phyloP scores from a whole-genome alignment of 495 filamentous ascomycete species.

The Neurospora africana region DNA sequence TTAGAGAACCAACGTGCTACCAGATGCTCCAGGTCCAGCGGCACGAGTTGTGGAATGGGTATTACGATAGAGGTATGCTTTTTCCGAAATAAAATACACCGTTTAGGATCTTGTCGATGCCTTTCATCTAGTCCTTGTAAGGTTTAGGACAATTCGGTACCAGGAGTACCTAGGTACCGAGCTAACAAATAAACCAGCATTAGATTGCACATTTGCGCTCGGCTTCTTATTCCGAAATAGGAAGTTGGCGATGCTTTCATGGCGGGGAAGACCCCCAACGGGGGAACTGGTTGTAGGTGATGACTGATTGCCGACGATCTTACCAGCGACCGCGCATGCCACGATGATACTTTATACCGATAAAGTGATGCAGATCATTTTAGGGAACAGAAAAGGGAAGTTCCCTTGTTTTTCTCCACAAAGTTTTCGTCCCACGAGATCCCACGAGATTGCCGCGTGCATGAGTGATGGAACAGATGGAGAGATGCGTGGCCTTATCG shows the following conservation, averaged over 20 bases:
- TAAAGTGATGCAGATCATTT: neutral
- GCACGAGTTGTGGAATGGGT: neutral
- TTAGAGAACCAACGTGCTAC: neutral
- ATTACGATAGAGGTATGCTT: no score
- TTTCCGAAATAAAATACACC: no score
- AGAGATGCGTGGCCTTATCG: slow-evolving; percentile 11
- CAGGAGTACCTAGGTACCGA: no score
- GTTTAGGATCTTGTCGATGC: no score
- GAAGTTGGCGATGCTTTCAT: slow-evolving; percentile 1
- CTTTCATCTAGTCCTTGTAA: no score
- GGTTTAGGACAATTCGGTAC: no score
- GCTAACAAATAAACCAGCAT: no score
- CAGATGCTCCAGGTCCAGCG: neutral
- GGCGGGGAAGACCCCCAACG: slow-evolving; percentile 2
- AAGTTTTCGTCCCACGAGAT: neutral
- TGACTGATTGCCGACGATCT: slow-evolving; percentile 1
- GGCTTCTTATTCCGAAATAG: neutral
- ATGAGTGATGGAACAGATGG: neutral
- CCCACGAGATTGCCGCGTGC: neutral
- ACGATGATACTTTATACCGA: neutral
- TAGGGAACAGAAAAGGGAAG: neutral
- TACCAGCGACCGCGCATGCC: neutral
- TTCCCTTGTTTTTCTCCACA: neutral
- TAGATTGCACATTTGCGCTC: neutral
- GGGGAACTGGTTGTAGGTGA: slow-evolving; percentile 1